phyloP scores from a whole-genome alignment of 176 grass and related monocot genomes.

The Hordeum vulgare region MorexV3_pseudomolecules_assembly NC_058518.1:489000565-489001064 shows the following conservation, averaged over 20 bases:
- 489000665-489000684: slow-evolving; percentile 90
- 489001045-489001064: slow-evolving; percentile 56
- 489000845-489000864: not conserved
- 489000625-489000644: not conserved
- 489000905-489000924: not conserved
- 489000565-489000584: slow-evolving; percentile 30
- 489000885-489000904: not conserved
- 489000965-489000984: slow-evolving; percentile 98
- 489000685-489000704: slow-evolving; percentile 94
- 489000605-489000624: not conserved
- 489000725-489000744: not conserved
- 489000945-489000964: slow-evolving; percentile 89
- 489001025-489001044: slow-evolving; percentile 92
- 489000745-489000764: not conserved
- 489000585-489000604: not conserved
- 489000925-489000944: slow-evolving; percentile 1
- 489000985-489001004: slow-evolving; percentile 96
- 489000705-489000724: slow-evolving; percentile 66
- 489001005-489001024: slow-evolving; percentile 91
- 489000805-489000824: not conserved
- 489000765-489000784: not conserved
- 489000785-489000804: not conserved
- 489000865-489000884: not conserved
- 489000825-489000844: not conserved
- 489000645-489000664: slow-evolving; percentile 91